Evolutionary conservation across 2,329 filamentous ascomycete genomes (phyloP), one percentile per base, ranked within the genome.

Genomic region (Verticillium longisporum): DNA sequence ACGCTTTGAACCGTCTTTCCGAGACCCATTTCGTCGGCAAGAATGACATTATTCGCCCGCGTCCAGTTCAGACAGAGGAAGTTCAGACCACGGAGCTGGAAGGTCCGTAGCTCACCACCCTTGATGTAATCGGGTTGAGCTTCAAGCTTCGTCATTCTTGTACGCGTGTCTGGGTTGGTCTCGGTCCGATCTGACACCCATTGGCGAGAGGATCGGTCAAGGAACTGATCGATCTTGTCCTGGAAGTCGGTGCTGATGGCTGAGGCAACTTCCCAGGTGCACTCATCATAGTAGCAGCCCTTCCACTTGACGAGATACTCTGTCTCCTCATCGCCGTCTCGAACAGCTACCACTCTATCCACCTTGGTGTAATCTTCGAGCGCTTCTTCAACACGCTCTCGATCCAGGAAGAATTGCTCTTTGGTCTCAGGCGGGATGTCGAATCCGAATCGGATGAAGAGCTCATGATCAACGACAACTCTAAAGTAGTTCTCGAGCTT

Each of bases 231-330:
- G 68, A 99, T 94, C 77, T 96, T 91, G 69, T 87, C 85, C 73
- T 97, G 92, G 56, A 93, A 92, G 59, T 91, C 85, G 36, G 86
- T 79, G 71, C 87, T 90, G 68, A 98, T 85, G 37, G 94, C 81
- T 6, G 85, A 82, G 45, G 88, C 90, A 50, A 80, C 77, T 73
- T 99, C 95, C 96, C 96, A 99, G 1, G 96, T 99, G 75, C 91
- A 97, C 64, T 88, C 88, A 68, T 98, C 93, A 72, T 99, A 99
- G 59, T 89, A 91, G 58, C 98, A 83, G 11, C 91, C 91, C 75
- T 95, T 96, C 92, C 95, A 99, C 78, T 99, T 99, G 75, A 98
- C 89, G 66, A 88, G 91, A 74, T 99, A 99, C 72, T 98, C 92
- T 0, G 85, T 85, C 57, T 87, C 91, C 9, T 90, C 88, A 14